Evolutionary conservation across 352 stramenopile species (phyloP), one percentile per base, ranked within the genome.

Genomic region (Phytophthora sojae): DNA sequence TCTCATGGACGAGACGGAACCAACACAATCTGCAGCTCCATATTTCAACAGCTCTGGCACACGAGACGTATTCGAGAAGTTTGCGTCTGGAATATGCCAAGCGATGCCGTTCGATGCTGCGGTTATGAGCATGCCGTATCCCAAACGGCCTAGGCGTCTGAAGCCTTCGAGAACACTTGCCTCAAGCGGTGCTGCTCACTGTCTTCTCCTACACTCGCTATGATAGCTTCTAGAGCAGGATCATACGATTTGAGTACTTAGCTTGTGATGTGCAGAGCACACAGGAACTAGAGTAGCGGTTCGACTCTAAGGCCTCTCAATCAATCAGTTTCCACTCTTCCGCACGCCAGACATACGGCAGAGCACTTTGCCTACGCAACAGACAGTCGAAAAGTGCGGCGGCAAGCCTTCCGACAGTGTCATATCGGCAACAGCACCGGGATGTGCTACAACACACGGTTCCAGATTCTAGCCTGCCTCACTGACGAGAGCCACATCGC

Each of bases 401-500:
- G 71, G 68, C 12, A 64, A 65, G 3, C 65, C 47, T 85, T 64
- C 26, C 63, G 63, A 17, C 30, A 81, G 26, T 85, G 77, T 23
- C 26, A 25, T 21, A 17, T 29, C 19, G 61, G 42, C 15, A 69
- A 65, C 17, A 51, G 54, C 49, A 66, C 49, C 1, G 67, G 67
- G 15, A 56, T 78, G 2, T 78, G 66, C 39, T 70, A 66, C 23
- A 70, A 75, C 7, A 67, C 55, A 14, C 56, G 61, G 2, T 61
- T 81, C 23, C 59, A 79, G 44, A 65, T 69, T 7, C 39, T 85
- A 5, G 57, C 68, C 14, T 85, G 75, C 58, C 50, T 74, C 7
- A 4, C 53, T 2, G 62, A 81, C 14, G 47, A 67, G 0, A 57
- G 55, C n/a, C 64, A 70, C 9, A 69, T 78, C 17, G 44, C 23